phyloP scores from a whole-genome alignment of 202 grass and related monocot species.

The Sporobolus alterniflorus region DNA sequence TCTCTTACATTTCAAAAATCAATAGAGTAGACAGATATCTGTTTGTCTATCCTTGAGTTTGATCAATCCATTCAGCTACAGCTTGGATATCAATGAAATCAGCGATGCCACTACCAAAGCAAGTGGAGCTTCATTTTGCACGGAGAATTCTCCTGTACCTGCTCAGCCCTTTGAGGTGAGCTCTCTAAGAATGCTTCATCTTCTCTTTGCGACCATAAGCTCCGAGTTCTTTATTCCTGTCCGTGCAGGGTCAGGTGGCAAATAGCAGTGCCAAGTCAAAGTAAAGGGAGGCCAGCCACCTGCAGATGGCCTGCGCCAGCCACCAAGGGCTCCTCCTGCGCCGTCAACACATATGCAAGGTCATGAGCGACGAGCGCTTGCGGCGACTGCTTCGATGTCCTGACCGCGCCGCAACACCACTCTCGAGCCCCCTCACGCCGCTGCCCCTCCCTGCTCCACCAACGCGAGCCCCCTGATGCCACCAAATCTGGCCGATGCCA shows the following conservation, averaged over 20 bases:
- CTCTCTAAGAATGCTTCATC: conserved; percentile 8
- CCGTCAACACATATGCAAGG: too few relatives aligned
- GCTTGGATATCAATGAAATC: conserved; percentile 54
- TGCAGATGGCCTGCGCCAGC: too few relatives aligned
- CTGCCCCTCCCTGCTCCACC: too few relatives aligned
- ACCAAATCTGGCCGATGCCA: too few relatives aligned
- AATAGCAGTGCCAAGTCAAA: conserved; percentile 45
- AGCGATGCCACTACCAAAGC: conserved; percentile 28
- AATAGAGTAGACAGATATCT: neutral
- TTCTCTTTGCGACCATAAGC: neutral
- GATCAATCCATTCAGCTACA: conserved; percentile 29
- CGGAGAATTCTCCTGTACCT: conserved; percentile 41
- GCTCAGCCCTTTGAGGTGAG: conserved; percentile 47
- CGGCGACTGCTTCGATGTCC: too few relatives aligned
- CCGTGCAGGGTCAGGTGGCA: conserved; percentile 44
- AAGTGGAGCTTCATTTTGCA: conserved; percentile 34
- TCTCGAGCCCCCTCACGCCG: too few relatives aligned
- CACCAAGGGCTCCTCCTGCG: too few relatives aligned
- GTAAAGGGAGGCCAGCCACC: conserved; percentile 66
- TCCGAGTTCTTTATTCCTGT: conserved; percentile 20
- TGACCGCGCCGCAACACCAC: too few relatives aligned
- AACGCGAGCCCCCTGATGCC: too few relatives aligned
- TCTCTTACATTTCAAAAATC: neutral
- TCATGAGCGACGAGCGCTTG: too few relatives aligned
- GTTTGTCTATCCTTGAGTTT: neutral